Evolutionary conservation across 1,139 yeast species (phyloP), one percentile per base, ranked within the genome.

Genomic region (Yamadazyma sp.): DNA sequence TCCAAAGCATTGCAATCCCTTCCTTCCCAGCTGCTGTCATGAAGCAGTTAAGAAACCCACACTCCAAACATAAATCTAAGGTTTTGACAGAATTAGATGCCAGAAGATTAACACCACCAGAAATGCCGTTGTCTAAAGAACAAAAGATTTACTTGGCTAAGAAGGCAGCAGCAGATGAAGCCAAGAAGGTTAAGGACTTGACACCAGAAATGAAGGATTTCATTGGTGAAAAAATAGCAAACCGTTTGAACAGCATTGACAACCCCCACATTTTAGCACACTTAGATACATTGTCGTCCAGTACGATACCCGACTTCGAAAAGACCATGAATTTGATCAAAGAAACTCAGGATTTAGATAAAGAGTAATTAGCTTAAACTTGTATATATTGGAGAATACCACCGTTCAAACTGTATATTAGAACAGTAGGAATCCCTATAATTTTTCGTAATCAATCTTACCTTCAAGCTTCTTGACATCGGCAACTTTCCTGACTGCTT

Each of bases 381-480:
- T 41, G 41, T 40, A 40, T 38, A 33, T 39, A 26, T 16, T 21
- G 10, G 5, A n/a, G n/a, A n/a, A n/a, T n/a, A n/a, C n/a, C n/a
- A n/a, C n/a, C n/a, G n/a, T n/a, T n/a, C n/a, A n/a, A n/a, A n/a
- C n/a, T n/a, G n/a, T n/a, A n/a, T n/a, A n/a, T n/a, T n/a, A n/a
- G n/a, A n/a, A n/a, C n/a, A n/a, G n/a, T 18, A 38, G 15, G 18
- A 6, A 31, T 25, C 7, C 9, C 43, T 67, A 88, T 57, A 89
- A 72, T 73, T 89, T 89, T 68, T 90, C 95, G 60, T 92, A 92
- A 57, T 92, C 97, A 48, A 90, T 70, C 65, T 86, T 86, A 50
- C 98, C 97, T 69, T 94, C 99, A 62, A 94, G 78, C 67, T 92
- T 94, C 84, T 94, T 94, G 41, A 88, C 85, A 59, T 94, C 98